A percentile compares a stretch with the other conserved stretches of the same genome.
Evolutionary conservation across 1,139 yeast genomes (phyloP).

Genomic region (Debaryomycetaceae sp.): DNA sequence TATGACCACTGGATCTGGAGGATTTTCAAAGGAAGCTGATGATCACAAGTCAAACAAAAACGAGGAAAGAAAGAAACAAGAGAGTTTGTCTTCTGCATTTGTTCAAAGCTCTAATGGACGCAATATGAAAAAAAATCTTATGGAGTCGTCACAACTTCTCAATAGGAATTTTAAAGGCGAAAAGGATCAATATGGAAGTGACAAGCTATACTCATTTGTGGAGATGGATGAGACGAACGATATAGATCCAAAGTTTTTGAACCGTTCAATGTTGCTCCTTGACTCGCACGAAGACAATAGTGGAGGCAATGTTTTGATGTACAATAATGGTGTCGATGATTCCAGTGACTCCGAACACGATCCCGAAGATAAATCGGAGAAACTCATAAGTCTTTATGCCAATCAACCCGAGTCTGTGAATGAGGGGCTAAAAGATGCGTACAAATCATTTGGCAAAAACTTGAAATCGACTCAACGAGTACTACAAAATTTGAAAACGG

Average conservation of each 20-base stretch:
- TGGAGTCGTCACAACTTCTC: constrained; percentile 21
- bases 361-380: constrained; percentile 25
- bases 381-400: constrained; percentile 71
- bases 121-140: constrained; percentile 8
- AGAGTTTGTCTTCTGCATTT: background rate
- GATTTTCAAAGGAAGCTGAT: background rate
- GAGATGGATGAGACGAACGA: constrained; percentile 25
- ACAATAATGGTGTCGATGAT: constrained; percentile 2
- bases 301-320: constrained; percentile 15
- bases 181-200: constrained; percentile 19
- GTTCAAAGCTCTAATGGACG: background rate
- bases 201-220: constrained; percentile 25
- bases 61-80: background rate
- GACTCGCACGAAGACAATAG: constrained; percentile 11
- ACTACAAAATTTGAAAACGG: constrained; percentile 54
- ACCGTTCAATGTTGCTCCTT: constrained; percentile 11
- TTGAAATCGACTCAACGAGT: constrained; percentile 64
- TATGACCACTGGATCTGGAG: constrained; percentile 6
- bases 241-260: constrained; percentile 10
- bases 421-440: constrained; percentile 74
- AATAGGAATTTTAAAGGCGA: constrained; percentile 15
- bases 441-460: constrained; percentile 67
- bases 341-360: constrained; percentile 22
- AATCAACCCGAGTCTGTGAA: constrained; percentile 73
- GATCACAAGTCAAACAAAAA: background rate